These are phyloP conservation scores for Cadophora sp. DNA, from an alignment of 2,329 filamentous ascomycete genomes.

Conservation along the genomic window DNA sequence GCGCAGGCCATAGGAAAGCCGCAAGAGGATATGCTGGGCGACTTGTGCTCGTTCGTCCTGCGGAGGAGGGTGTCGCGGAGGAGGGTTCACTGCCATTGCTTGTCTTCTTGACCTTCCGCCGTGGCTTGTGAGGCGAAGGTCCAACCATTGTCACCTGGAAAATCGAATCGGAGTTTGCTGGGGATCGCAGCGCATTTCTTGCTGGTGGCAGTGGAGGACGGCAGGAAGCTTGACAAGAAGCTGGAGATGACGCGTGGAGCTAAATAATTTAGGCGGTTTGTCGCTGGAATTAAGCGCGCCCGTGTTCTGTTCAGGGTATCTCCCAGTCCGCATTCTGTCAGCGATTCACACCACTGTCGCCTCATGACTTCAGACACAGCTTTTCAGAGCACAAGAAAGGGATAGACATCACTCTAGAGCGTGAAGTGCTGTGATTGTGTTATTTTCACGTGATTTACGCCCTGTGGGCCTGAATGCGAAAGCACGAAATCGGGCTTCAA, in stretches of 20 bases:
- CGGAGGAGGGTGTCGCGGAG: conserved; percentile 25
- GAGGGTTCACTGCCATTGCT: conserved; percentile 45
- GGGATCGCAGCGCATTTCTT: conserved; percentile 9
- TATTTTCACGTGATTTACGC: too few relatives aligned
- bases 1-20: conserved; percentile 92
- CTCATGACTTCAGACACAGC: not conserved
- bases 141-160: conserved; percentile 54
- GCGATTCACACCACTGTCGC: not conserved
- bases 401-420: too few relatives aligned
- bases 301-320: not conserved
- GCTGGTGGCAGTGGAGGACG: conserved; percentile 1
- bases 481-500: too few relatives aligned
- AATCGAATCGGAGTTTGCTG: not conserved
- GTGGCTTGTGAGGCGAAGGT: conserved; percentile 61
- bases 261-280: not conserved
- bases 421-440: too few relatives aligned
- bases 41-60: conserved; percentile 41
- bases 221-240: not conserved
- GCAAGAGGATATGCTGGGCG: conserved; percentile 86
- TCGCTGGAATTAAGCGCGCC: not conserved
- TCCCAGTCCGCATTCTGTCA: not conserved
- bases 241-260: not conserved
- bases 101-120: conserved; percentile 63
- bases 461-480: too few relatives aligned
- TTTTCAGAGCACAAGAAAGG: too few relatives aligned